phyloP scores from a whole-genome alignment of 352 stramenopile species.

The Phytophthora constricta region DNA sequence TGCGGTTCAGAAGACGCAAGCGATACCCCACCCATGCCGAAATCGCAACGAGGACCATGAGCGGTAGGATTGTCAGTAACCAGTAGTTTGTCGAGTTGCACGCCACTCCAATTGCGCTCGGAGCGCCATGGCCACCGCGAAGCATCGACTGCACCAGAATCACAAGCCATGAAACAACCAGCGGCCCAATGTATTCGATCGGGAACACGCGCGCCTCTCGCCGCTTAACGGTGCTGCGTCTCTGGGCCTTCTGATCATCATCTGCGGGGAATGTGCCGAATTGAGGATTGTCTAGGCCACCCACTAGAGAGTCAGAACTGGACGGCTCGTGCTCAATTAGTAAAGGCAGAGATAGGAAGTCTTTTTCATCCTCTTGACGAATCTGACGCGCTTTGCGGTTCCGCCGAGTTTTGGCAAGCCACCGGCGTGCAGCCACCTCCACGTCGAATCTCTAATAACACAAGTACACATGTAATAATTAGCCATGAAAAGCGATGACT shows the following conservation, averaged over 20 bases:
- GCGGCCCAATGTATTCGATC: constrained; percentile 51
- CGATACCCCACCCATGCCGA: constrained; percentile 50
- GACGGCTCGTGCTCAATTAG: constrained; percentile 29
- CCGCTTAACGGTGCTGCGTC: constrained; percentile 42
- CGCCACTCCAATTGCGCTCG: constrained; percentile 86
- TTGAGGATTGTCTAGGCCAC: constrained; percentile 3
- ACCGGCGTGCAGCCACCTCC: constrained; percentile 59
- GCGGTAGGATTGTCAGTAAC: constrained; percentile 87
- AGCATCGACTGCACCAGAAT: constrained; percentile 69
- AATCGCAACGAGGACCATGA: constrained; percentile 64
- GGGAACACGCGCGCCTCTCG: constrained; percentile 53
- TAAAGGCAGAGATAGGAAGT: constrained; percentile 65
- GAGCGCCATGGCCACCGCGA: constrained; percentile 64
- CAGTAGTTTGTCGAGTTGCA: constrained; percentile 93
- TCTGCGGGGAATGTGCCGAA: constrained; percentile 55
- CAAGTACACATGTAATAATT: constrained; percentile 28
- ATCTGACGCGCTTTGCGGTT: constrained; percentile 49
- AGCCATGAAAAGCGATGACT: background rate
- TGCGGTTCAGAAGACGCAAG: constrained; percentile 60
- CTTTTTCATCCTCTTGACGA: constrained; percentile 53
- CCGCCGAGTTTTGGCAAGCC: constrained; percentile 60
- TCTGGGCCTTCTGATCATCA: constrained; percentile 38
- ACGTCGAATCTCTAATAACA: constrained; percentile 61
- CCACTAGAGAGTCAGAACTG: constrained; percentile 25
- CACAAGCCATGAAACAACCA: constrained; percentile 59